Evolutionary conservation across 2,329 filamentous ascomycete species (phyloP).

Genomic region (Plenodomus tracheiphilus): DNA sequence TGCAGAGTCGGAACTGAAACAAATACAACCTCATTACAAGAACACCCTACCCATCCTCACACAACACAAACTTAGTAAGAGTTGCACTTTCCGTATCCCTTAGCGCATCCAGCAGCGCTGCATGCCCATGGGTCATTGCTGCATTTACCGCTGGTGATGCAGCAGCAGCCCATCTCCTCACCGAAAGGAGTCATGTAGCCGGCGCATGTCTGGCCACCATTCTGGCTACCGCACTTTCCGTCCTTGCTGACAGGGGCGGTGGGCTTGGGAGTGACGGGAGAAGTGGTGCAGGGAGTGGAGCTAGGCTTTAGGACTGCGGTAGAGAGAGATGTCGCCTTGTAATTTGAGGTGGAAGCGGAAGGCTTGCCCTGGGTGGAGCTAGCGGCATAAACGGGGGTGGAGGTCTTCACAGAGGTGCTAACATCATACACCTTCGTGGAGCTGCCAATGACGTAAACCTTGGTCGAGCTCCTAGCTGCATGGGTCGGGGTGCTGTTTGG

Average conservation of each 20-base stretch:
- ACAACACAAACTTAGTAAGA: neutral
- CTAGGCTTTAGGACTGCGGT: constrained; percentile 11
- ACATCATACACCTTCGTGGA: too few relatives aligned
- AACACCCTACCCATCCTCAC: neutral
- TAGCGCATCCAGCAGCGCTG: constrained; percentile 29
- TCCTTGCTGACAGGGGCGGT: constrained; percentile 22
- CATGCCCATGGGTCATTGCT: constrained; percentile 25
- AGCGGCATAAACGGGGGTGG: neutral
- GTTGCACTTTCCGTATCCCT: constrained; percentile 31
- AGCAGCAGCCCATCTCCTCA: constrained; percentile 29
- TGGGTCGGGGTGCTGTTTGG: neutral
- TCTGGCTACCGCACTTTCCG: constrained; percentile 29
- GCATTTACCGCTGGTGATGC: constrained; percentile 25
- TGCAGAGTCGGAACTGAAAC: neutral
- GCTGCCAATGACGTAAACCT: too few relatives aligned
- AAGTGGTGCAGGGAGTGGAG: constrained; percentile 18
- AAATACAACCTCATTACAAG: neutral
- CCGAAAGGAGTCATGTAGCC: constrained; percentile 28
- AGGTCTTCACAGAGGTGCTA: neutral
- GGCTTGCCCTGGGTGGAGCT: constrained; percentile 4
- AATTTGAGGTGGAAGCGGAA: constrained; percentile 6
- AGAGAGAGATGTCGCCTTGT: constrained; percentile 5
- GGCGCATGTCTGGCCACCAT: constrained; percentile 27
- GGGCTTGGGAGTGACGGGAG: constrained; percentile 15
- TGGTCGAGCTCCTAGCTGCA: too few relatives aligned